Percentiles rank a stretch among this genome's conserved stretches.
These are phyloP conservation scores for Euphorbia schlechtendalii DNA, from an alignment of 441 rosid species.

Conservation along the genomic window DNA sequence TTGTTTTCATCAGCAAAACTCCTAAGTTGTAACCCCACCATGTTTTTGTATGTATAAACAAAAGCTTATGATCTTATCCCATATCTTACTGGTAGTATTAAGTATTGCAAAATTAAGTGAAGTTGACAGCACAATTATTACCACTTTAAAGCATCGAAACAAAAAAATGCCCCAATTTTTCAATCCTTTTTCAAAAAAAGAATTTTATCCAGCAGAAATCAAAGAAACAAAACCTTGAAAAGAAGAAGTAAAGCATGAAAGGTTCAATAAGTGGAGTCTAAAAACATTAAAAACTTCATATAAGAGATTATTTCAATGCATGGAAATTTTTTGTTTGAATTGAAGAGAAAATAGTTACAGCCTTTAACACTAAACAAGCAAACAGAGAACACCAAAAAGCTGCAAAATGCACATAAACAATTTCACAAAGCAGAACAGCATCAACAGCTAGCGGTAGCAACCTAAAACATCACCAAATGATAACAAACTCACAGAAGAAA, in stretches of 20 bases:
- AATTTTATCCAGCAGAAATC: neutral
- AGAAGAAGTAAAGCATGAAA: constrained; percentile 9
- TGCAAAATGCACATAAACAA: neutral
- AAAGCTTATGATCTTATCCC: neutral
- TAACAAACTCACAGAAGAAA: neutral
- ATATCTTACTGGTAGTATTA: neutral
- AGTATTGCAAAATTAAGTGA: constrained; percentile 8
- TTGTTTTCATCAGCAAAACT: neutral
- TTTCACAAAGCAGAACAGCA: neutral
- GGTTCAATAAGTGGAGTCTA: neutral
- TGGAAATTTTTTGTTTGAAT: neutral
- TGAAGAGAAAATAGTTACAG: neutral
- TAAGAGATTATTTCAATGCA: neutral
- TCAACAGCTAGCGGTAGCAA: constrained; percentile 1
- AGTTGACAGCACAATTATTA: constrained; percentile 5
- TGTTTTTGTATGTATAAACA: neutral
- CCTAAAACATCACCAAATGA: neutral
- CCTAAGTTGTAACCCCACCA: constrained; percentile 8
- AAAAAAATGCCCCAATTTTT: neutral
- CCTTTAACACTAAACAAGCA: neutral
- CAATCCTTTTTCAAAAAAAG: neutral
- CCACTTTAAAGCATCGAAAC: neutral
- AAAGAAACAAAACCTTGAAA: neutral
- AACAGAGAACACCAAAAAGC: neutral
- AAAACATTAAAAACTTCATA: neutral